Conservation (phyloP, 805 yeast species). For the Nakazawaea ernobii region DNA sequence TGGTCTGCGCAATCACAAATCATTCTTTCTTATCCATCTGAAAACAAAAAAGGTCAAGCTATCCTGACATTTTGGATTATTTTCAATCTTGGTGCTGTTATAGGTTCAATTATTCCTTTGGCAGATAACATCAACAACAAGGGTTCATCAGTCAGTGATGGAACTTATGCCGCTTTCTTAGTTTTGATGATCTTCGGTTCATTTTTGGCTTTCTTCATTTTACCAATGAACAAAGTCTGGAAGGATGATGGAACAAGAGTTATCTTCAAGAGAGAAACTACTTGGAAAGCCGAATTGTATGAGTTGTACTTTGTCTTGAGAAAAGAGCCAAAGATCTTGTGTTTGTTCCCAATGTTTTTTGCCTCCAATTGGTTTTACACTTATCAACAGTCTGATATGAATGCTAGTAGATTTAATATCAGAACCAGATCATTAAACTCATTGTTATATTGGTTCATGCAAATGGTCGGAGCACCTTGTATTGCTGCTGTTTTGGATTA, state of each 20-base stretch:
- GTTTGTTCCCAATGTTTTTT: slow-evolving; percentile 56
- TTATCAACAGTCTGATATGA: slow-evolving; percentile 55
- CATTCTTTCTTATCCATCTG: slow-evolving; percentile 53
- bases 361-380: slow-evolving; percentile 65
- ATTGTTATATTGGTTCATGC: slow-evolving; percentile 54
- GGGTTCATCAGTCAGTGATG: slow-evolving; percentile 32
- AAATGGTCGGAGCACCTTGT: slow-evolving; percentile 50
- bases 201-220: slow-evolving; percentile 36
- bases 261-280: slow-evolving; percentile 36
- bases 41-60: slow-evolving; percentile 44
- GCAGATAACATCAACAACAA: slow-evolving; percentile 40
- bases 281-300: slow-evolving; percentile 37
- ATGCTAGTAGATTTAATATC: slow-evolving; percentile 48
- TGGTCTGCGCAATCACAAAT: slow-evolving; percentile 60
- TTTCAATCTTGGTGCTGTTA: slow-evolving; percentile 57
- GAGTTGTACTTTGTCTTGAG: slow-evolving; percentile 33
- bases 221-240: slow-evolving; percentile 45
- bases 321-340: slow-evolving; percentile 37
- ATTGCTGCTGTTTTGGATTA: slow-evolving; percentile 46
- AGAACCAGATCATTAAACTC: slow-evolving; percentile 60
- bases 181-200: slow-evolving; percentile 44
- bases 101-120: slow-evolving; percentile 54
- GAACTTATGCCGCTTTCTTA: slow-evolving; percentile 50
- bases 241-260: slow-evolving; percentile 46
- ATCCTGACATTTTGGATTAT: slow-evolving; percentile 55